A percentile compares a stretch with the other conserved stretches of the same genome.
Conservation (phyloP, 1,139 yeast species). For the Pneumocystis wakefieldiae region DNA sequence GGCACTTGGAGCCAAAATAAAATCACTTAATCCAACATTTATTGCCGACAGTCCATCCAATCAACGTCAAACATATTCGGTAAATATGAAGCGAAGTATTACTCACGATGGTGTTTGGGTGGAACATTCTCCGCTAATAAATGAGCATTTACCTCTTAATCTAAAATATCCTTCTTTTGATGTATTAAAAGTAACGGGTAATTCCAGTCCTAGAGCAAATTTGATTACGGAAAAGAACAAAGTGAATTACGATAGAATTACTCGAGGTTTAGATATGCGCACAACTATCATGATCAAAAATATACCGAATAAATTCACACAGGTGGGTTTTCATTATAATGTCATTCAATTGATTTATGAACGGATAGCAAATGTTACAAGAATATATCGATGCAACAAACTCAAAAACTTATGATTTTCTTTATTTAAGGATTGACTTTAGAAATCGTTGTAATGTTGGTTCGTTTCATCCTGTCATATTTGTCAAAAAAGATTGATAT, state of each 20-base stretch:
- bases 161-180: neutral
- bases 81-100: slow-evolving; percentile 1
- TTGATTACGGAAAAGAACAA: slow-evolving; percentile 23
- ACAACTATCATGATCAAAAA: slow-evolving; percentile 38
- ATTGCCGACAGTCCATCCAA: neutral
- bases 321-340: neutral
- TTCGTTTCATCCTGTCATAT: neutral
- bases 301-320: slow-evolving; percentile 31
- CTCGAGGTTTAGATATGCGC: slow-evolving; percentile 30
- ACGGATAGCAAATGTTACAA: slow-evolving; percentile 29
- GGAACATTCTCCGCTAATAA: neutral
- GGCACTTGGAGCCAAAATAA: neutral
- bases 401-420: slow-evolving; percentile 34
- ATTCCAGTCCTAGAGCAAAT: neutral
- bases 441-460: slow-evolving; percentile 32
- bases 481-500: slow-evolving; percentile 25
- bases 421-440: slow-evolving; percentile 39
- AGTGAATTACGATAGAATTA: slow-evolving; percentile 27
- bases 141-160: neutral
- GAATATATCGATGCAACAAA: slow-evolving; percentile 31
- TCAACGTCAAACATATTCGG: neutral
- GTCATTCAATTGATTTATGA: slow-evolving; percentile 18
- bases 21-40: neutral
- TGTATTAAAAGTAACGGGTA: neutral
- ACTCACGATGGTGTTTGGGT: slow-evolving; percentile 3